Evolutionary conservation across 164 flowering plant species (phyloP).

Genomic region (Santalum album): DNA sequence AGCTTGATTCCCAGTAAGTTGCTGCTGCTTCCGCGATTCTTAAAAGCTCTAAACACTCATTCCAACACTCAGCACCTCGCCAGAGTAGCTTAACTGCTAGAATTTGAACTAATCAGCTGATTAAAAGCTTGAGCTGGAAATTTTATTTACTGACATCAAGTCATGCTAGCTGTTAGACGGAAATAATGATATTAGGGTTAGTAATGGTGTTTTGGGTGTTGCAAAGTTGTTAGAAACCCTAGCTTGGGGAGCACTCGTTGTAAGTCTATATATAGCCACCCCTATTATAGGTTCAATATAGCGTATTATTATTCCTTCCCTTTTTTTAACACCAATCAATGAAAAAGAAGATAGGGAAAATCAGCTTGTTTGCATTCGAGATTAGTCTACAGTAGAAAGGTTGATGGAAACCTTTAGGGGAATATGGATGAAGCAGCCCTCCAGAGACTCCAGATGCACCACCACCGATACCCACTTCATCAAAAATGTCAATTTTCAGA

Average conservation of each 20-base stretch:
- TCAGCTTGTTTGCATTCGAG: background rate
- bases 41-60: conserved; percentile 59
- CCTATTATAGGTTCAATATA: too few species aligned
- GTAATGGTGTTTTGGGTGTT: too few species aligned
- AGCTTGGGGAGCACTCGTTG: too few species aligned
- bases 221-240: too few species aligned
- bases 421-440: conserved; percentile 92
- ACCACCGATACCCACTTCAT: conserved; percentile 88
- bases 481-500: conserved; percentile 58
- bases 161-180: too few species aligned
- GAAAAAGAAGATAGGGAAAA: background rate
- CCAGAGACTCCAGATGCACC: conserved; percentile 98
- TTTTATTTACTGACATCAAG: background rate
- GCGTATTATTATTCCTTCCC: too few species aligned
- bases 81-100: conserved; percentile 80
- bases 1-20: conserved; percentile 9
- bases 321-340: background rate
- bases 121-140: conserved; percentile 5
- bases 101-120: conserved; percentile 7
- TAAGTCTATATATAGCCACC: too few species aligned
- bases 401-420: conserved; percentile 92
- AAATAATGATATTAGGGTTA: too few species aligned
- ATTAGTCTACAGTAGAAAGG: conserved; percentile 6
- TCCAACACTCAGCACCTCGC: conserved; percentile 81
- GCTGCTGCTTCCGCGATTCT: conserved; percentile 59